Conservation (phyloP, 768 basidiomycete species). For the Dendrothele bispora region DNA sequence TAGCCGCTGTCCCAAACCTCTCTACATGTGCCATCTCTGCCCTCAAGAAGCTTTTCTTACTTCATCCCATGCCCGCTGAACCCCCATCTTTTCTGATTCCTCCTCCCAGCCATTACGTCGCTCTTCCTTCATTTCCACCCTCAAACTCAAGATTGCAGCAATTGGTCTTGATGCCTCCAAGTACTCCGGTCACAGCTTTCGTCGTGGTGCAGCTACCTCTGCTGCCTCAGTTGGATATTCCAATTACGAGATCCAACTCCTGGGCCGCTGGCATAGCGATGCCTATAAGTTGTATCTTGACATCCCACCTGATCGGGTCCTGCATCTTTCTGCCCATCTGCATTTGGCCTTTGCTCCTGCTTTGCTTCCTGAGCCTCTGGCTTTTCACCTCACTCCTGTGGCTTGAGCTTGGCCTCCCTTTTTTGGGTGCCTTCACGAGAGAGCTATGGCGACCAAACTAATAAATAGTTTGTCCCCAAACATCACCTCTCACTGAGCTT, state of each 20-base stretch:
- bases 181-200: constrained; percentile 29
- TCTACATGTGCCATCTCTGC: too few relatives aligned
- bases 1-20: constrained; percentile 19
- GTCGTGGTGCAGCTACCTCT: constrained; percentile 25
- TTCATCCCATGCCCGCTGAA: too few relatives aligned
- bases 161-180: constrained; percentile 12
- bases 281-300: constrained; percentile 39
- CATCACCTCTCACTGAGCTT: too few relatives aligned
- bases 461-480: too few relatives aligned
- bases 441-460: too few relatives aligned
- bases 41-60: too few relatives aligned
- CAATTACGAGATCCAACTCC: constrained; percentile 35
- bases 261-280: constrained; percentile 36
- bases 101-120: too few relatives aligned
- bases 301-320: constrained; percentile 15
- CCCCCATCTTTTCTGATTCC: too few relatives aligned
- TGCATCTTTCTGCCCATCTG: constrained; percentile 29
- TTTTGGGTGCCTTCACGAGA: too few relatives aligned
- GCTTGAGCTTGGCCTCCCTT: too few relatives aligned
- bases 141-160: too few relatives aligned
- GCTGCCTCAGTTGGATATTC: constrained; percentile 27
- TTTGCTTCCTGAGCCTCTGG: neutral
- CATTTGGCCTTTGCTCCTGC: constrained; percentile 16
- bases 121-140: neutral
- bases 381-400: neutral